Base-by-base conservation (phyloP, 768 basidiomycete species). In the Kwoniella sp. region DNA sequence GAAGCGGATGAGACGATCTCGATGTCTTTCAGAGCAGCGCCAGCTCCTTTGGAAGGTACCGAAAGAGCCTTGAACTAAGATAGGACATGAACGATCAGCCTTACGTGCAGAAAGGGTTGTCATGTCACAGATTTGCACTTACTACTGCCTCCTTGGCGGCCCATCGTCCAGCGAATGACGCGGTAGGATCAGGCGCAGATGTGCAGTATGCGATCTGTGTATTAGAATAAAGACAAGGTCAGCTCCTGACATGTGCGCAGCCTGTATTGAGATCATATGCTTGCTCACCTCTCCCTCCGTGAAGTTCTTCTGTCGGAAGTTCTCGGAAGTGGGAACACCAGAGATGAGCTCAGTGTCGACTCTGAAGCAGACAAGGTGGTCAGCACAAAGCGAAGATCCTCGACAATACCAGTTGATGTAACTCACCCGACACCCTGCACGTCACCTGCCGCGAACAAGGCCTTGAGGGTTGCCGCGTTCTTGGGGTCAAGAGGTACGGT, bases 111-210 rank as follows among this genome's bases (percentile, higher is more conserved):
- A 26, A 21, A 33, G 22, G 4, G 27, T 13, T 22, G 49, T 30
- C n/a, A n/a, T n/a, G n/a, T n/a, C 19, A 30, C 26, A 7, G n/a
- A 46, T 19, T 5, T 17, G 13, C n/a, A 64, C 70, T 65, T 48
- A 74, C 71, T 26, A 79, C 73, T 2, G 94, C 95, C 80, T 98
- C 96, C 82, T 98, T 99, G 55, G 92, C 95, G 27, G 86, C 90
- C 95, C 96, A 99, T 60, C 94, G 90, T 36, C 90, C 94, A 22
- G 96, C 95, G 77, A 96, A 93, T 1, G 95, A 97, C 8, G 96
- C 89, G 1, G 85, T 80, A 19, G 91, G 87, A 52, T 90, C 90
- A 1, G 95, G 88, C 73, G 97, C 92, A n/a, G 85, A 71, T 55
- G 82, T 84, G 81, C 94, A 97, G 83, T 98, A 97, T 12, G 85